Percentiles rank a stretch among this genome's conserved stretches.
Evolutionary conservation across 352 stramenopile species (phyloP).

Genomic region (Paralagenidium karlingii): DNA sequence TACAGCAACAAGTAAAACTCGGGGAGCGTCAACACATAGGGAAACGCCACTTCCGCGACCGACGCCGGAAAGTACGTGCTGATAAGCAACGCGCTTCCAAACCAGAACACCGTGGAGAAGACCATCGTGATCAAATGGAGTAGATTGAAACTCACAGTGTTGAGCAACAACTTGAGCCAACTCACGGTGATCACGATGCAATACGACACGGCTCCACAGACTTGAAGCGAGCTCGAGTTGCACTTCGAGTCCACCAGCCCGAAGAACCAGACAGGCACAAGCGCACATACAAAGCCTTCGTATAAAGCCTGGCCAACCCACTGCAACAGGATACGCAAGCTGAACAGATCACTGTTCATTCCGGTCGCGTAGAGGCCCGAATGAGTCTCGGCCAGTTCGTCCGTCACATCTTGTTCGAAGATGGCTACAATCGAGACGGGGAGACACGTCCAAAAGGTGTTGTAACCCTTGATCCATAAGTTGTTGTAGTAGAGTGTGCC

Average conservation of each 20-base stretch:
- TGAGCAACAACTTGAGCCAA: constrained; percentile 69
- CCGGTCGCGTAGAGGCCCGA: constrained; percentile 72
- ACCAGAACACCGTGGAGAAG: constrained; percentile 66
- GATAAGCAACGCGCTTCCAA: constrained; percentile 48
- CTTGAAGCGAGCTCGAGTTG: constrained; percentile 43
- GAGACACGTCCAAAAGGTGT: constrained; percentile 92
- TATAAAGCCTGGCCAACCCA: constrained; percentile 77
- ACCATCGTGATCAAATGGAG: constrained; percentile 40
- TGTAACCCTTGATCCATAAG: constrained; percentile 91
- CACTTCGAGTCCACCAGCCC: constrained; percentile 45
- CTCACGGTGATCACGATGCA: constrained; percentile 70
- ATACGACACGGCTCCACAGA: constrained; percentile 64
- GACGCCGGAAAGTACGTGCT: constrained; percentile 35
- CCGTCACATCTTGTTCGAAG: constrained; percentile 71
- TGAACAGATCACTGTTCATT: constrained; percentile 73
- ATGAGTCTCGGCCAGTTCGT: constrained; percentile 53
- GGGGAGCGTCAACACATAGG: constrained; percentile 50
- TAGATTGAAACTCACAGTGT: constrained; percentile 73
- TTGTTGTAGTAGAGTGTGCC: constrained; percentile 82
- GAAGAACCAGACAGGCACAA: constrained; percentile 50
- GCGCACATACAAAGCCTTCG: constrained; percentile 54
- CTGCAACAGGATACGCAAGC: constrained; percentile 52
- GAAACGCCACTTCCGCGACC: constrained; percentile 57
- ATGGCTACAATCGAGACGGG: constrained; percentile 82
- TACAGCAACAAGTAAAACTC: constrained; percentile 77